Conservation (phyloP, 169 alveolate species). For the Eimeria maxima region DNA sequence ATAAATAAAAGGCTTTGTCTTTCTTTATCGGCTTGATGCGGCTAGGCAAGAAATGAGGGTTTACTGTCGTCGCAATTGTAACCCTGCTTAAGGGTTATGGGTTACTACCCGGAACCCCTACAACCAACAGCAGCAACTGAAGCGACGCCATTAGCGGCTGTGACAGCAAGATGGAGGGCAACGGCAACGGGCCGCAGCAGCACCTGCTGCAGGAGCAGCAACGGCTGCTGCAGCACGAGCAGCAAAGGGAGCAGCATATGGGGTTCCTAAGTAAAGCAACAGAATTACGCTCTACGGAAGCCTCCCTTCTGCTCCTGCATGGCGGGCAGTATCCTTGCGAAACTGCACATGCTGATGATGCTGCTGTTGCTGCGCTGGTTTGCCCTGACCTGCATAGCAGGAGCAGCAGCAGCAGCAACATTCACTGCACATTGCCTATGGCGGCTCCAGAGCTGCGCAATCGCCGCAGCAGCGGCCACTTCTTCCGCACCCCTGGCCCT, state of each 20-base stretch:
- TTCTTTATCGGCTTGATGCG: neutral
- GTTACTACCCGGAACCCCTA: neutral
- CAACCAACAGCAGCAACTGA: constrained; percentile 6
- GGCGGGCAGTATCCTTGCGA: neutral
- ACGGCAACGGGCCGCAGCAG: neutral
- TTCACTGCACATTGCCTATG: neutral
- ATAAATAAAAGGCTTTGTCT: neutral
- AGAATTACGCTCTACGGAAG: neutral
- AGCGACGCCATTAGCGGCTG: neutral
- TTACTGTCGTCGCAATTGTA: neutral
- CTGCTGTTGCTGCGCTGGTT: constrained; percentile 7
- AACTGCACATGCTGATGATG: neutral
- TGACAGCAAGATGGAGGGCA: neutral
- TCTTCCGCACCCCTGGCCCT: constrained; percentile 88
- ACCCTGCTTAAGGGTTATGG: neutral
- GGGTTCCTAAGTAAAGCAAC: neutral
- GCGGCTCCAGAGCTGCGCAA: neutral
- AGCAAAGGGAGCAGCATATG: neutral
- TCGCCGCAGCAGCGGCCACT: constrained; percentile 37
- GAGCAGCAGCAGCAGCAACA: constrained; percentile 47
- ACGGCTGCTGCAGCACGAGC: neutral
- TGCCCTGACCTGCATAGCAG: neutral
- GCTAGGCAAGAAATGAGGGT: neutral
- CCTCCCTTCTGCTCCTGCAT: neutral
- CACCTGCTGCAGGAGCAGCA: constrained; percentile 33